Evolutionary conservation across 2,329 filamentous ascomycete species (phyloP).

Genomic region (Coniochaeta sp.): DNA sequence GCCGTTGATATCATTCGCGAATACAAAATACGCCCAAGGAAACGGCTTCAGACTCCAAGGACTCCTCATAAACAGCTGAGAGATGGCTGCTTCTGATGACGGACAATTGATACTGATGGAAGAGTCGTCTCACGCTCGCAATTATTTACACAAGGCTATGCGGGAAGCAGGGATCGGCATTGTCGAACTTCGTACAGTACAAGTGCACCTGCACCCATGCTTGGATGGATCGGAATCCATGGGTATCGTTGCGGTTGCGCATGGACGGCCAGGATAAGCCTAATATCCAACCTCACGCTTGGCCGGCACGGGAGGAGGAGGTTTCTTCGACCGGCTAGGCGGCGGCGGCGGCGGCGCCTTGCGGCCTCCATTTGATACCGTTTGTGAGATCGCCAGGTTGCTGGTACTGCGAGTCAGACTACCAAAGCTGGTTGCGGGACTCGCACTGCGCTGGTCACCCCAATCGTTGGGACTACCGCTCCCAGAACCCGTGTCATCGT

Average conservation of each 20-base stretch:
- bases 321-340: conserved; percentile 44
- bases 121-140: too few species aligned
- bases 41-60: too few species aligned
- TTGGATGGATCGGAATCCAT: too few species aligned
- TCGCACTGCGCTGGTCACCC: conserved; percentile 38
- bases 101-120: too few species aligned
- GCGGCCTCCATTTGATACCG: conserved; percentile 17
- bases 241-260: too few species aligned
- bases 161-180: too few species aligned
- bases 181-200: too few species aligned
- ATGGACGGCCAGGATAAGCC: not conserved
- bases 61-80: too few species aligned
- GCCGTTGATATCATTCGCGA: not conserved
- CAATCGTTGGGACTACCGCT: conserved; percentile 41
- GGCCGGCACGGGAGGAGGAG: conserved; percentile 42
- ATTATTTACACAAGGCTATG: too few species aligned
- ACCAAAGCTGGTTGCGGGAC: conserved; percentile 48
- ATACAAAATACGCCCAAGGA: too few species aligned
- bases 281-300: conserved; percentile 22
- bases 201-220: too few species aligned
- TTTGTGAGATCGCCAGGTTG: conserved; percentile 15
- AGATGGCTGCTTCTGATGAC: too few species aligned
- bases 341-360: conserved; percentile 39
- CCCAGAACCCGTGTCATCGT: conserved; percentile 41
- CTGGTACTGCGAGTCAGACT: conserved; percentile 42